Conservation (phyloP, 192 early-diverging fungal genomes). For the Backusella westeae region DNA sequence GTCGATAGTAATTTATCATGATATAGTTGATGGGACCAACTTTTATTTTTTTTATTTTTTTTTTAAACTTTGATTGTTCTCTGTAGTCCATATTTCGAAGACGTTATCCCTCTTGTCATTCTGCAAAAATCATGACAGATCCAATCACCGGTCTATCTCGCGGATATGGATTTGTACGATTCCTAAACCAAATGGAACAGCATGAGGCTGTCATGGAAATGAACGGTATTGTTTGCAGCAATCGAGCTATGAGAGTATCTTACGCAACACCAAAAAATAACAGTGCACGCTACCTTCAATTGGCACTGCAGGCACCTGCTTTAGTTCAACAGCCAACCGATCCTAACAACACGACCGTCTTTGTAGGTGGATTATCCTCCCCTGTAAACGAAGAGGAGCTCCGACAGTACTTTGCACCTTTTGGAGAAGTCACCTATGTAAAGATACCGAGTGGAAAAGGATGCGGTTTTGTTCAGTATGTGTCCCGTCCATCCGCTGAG, state of each 20-base stretch:
- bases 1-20: slow-evolving; percentile 20
- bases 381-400: slow-evolving; percentile 86
- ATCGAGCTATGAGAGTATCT: slow-evolving; percentile 85
- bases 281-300: slow-evolving; percentile 46
- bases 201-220: slow-evolving; percentile 90
- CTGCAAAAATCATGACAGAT: slow-evolving; percentile 93
- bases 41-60: not conserved
- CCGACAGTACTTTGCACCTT: slow-evolving; percentile 72
- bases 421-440: slow-evolving; percentile 90
- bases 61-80: not conserved
- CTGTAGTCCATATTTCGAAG: slow-evolving; percentile 76
- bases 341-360: slow-evolving; percentile 94
- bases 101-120: slow-evolving; percentile 79
- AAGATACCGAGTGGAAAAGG: slow-evolving; percentile 94
- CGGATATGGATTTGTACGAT: slow-evolving; percentile 95
- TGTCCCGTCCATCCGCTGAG: slow-evolving; percentile 83
- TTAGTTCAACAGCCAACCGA: slow-evolving; percentile 50
- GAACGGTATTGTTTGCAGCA: slow-evolving; percentile 78
- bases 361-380: slow-evolving; percentile 88
- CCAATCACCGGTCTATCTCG: slow-evolving; percentile 74
- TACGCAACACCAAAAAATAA: slow-evolving; percentile 87
- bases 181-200: slow-evolving; percentile 81
- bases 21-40: not conserved
- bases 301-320: slow-evolving; percentile 11
- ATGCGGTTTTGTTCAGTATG: slow-evolving; percentile 94